phyloP scores from a whole-genome alignment of 371 early-diverging fungal genomes.

The Syncephalastrum racemosum region DNA sequence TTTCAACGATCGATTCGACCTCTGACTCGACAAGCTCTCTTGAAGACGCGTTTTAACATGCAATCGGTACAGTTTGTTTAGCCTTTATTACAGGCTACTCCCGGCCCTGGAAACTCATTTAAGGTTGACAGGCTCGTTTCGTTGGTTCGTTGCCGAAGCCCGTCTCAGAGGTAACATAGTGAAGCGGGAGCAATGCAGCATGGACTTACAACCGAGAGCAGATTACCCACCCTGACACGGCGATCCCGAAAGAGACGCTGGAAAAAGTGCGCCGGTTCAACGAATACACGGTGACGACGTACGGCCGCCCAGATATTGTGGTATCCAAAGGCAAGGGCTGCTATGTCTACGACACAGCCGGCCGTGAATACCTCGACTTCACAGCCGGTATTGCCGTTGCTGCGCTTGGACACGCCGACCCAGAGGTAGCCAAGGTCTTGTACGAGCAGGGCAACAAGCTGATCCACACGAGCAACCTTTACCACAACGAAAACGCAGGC shows the following conservation, averaged over 20 bases:
- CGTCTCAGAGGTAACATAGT: constrained; percentile 10
- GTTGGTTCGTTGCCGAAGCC: constrained; percentile 8
- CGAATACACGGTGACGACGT: constrained; percentile 66
- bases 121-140: too few relatives aligned
- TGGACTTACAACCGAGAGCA: constrained; percentile 7
- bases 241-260: constrained; percentile 36
- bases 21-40: too few relatives aligned
- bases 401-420: constrained; percentile 85
- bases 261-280: constrained; percentile 43
- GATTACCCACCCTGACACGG: constrained; percentile 55
- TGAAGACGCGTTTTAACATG: too few relatives aligned
- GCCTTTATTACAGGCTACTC: too few relatives aligned
- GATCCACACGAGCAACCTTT: constrained; percentile 84
- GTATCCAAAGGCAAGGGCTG: constrained; percentile 77
- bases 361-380: constrained; percentile 80
- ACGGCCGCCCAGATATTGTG: constrained; percentile 63
- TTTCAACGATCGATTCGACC: too few relatives aligned
- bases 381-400: constrained; percentile 91
- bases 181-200: background rate
- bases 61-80: too few relatives aligned
- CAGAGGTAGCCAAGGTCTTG: constrained; percentile 65
- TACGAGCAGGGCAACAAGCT: constrained; percentile 77
- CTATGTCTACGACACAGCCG: constrained; percentile 72
- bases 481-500: constrained; percentile 77
- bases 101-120: too few relatives aligned